These are phyloP conservation scores for Blumeriella jaapii DNA, from an alignment of 2,329 filamentous ascomycete species.

Conservation along the genomic window DNA sequence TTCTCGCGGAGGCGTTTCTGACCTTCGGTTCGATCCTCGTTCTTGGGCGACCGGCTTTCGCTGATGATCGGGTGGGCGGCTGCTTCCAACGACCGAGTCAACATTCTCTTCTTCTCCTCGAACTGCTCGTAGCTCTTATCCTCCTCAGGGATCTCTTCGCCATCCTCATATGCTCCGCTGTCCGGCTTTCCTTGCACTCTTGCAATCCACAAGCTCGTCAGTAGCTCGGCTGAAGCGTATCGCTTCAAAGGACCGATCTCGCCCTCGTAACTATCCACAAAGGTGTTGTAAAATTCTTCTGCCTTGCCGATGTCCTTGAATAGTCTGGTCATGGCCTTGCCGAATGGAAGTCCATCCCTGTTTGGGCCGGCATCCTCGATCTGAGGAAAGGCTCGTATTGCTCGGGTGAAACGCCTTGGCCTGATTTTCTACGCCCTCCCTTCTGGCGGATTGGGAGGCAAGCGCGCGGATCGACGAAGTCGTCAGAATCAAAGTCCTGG, in stretches of 20 bases:
- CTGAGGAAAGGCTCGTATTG: background rate
- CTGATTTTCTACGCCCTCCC: background rate
- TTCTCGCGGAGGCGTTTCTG: constrained; percentile 9
- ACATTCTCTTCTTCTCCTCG: background rate
- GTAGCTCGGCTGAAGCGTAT: constrained; percentile 10
- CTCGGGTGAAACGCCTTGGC: background rate
- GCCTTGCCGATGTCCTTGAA: constrained; percentile 12
- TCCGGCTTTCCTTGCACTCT: constrained; percentile 12
- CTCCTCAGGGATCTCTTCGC: constrained; percentile 1
- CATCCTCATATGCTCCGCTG: constrained; percentile 1
- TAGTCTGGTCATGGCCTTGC: constrained; percentile 10
- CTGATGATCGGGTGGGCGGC: constrained; percentile 2
- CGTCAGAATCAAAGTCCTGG: no score
- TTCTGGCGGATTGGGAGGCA: no score
- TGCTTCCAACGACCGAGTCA: constrained; percentile 6
- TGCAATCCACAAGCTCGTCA: constrained; percentile 12
- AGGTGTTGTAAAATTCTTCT: constrained; percentile 15
- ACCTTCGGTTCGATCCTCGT: constrained; percentile 3
- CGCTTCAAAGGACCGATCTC: constrained; percentile 11
- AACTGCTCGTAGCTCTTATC: constrained; percentile 5
- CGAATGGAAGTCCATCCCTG: constrained; percentile 2
- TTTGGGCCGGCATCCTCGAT: background rate
- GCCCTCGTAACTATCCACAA: constrained; percentile 13
- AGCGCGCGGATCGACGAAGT: no score
- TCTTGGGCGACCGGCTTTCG: constrained; percentile 1